phyloP scores from a whole-genome alignment of 805 yeast species.

The Ogataea ganodermae region DNA sequence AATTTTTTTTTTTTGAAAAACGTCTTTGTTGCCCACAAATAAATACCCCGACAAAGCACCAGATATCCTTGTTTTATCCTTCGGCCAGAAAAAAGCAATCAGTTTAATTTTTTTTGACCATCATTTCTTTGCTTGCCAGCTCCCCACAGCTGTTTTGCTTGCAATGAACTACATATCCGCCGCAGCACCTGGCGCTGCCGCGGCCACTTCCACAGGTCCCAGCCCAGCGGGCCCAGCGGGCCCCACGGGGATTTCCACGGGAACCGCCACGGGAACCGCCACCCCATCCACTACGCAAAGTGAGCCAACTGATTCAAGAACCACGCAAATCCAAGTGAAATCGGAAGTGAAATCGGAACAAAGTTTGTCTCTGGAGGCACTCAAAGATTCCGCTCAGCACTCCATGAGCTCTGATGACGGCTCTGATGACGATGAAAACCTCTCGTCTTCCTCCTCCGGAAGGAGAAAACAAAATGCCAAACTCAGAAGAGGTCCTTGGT shows the following conservation, averaged over 20 bases:
- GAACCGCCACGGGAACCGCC: not conserved
- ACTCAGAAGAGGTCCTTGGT: slow-evolving; percentile 81
- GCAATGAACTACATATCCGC: not conserved
- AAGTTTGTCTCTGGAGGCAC: too few species aligned
- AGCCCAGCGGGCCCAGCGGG: not conserved
- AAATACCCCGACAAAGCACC: not conserved
- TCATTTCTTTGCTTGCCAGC: too few species aligned
- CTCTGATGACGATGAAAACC: slow-evolving; percentile 9
- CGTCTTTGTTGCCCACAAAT: slow-evolving; percentile 1
- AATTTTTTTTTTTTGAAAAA: slow-evolving; percentile 2
- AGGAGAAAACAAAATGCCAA: slow-evolving; percentile 14
- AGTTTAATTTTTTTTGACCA: too few species aligned
- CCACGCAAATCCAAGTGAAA: too few species aligned
- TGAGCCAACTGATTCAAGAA: too few species aligned
- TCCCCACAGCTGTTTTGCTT: not conserved
- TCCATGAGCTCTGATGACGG: not conserved
- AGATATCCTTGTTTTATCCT: not conserved
- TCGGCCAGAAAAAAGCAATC: too few species aligned
- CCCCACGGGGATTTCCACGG: not conserved
- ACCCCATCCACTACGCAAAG: too few species aligned
- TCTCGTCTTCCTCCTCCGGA: not conserved
- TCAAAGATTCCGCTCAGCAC: not conserved
- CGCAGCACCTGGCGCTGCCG: not conserved
- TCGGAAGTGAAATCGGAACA: too few species aligned
- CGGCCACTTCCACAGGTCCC: too few species aligned